phyloP scores from a whole-genome alignment of 2,329 filamentous ascomycete genomes.

The Ramularia endophylla region DNA sequence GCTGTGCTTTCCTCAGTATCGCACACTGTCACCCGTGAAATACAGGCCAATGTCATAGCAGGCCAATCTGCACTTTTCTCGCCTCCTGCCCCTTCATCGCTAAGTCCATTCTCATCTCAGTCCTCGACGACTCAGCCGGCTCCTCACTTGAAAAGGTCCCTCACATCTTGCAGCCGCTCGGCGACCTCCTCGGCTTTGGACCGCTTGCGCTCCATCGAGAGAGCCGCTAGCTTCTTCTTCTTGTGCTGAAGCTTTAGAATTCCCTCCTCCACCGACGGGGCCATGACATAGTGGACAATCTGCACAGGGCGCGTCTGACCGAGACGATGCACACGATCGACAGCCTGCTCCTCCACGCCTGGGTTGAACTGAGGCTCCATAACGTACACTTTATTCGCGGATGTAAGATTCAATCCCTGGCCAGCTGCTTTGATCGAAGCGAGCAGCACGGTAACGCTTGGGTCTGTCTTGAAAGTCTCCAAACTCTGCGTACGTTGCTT shows the following conservation, averaged over 20 bases:
- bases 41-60: too few species aligned
- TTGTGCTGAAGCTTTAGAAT: constrained; percentile 85
- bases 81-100: neutral
- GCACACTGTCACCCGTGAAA: neutral
- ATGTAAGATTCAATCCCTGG: constrained; percentile 82
- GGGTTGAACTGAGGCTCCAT: constrained; percentile 99
- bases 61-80: too few species aligned
- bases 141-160: constrained; percentile 47
- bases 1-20: neutral
- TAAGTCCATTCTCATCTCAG: neutral
- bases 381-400: constrained; percentile 81
- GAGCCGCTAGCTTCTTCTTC: constrained; percentile 83
- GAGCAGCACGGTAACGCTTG: constrained; percentile 69
- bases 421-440: constrained; percentile 91
- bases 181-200: constrained; percentile 58
- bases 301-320: constrained; percentile 84
- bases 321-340: constrained; percentile 86
- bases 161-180: constrained; percentile 57
- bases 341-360: constrained; percentile 85
- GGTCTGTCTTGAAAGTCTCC: constrained; percentile 68
- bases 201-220: constrained; percentile 65
- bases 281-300: constrained; percentile 89
- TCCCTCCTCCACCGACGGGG: constrained; percentile 85
- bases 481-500: constrained; percentile 68
- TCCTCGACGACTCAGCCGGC: neutral